Evolutionary conservation across 2,329 filamentous ascomycete genomes (phyloP), one percentile per base, ranked within the genome.

Genomic region (Diaporthe sp.): DNA sequence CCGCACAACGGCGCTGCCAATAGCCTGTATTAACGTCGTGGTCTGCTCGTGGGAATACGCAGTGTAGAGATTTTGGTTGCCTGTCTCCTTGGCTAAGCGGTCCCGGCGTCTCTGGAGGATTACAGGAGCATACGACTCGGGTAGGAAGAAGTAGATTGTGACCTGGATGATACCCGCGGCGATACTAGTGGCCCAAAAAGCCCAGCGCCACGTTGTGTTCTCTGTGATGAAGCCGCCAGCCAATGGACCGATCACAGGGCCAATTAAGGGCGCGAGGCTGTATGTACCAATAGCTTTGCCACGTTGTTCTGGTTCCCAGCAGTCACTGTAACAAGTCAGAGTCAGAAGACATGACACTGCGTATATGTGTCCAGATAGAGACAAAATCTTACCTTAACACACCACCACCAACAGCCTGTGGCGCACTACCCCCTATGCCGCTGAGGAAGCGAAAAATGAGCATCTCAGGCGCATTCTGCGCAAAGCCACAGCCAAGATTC

Each of bases 141-240:
- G 87, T 2, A 92, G 88, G 81, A 92, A 89, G 61, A 94, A 81
- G 4, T 92, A 31, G 2, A 83, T 92, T 13, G 88, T 84, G 15
- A 88, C 76, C 80, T 94, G 92, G 71, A 95, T 89, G 13, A 90
- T 76, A 1, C 86, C 92, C 75, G 91, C 90, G 17, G 84, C 83
- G 74, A 94, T 92, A 1, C 90, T 90, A 1, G 91, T 93, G 0
- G 90, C 86, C 84, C 89, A 94, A 84, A 95, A 95, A 8, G 91
- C 89, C 93, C 93, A 95, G 55, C 93, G 88, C 94, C 93, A 95
- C 0, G 88, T 91, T 12, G 89, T 90, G 81, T 89, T 86, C 79
- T 93, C 83, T 1, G 91, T 86, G 57, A 94, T 91, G 82, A 92
- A 94, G 0, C 90, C 92, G 39, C 92, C 92, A 1, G 89, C 89